Evolutionary conservation across 1,284 basidiomycete genomes (phyloP), one percentile per base, ranked within the genome.

Genomic region (Naganishia albida): DNA sequence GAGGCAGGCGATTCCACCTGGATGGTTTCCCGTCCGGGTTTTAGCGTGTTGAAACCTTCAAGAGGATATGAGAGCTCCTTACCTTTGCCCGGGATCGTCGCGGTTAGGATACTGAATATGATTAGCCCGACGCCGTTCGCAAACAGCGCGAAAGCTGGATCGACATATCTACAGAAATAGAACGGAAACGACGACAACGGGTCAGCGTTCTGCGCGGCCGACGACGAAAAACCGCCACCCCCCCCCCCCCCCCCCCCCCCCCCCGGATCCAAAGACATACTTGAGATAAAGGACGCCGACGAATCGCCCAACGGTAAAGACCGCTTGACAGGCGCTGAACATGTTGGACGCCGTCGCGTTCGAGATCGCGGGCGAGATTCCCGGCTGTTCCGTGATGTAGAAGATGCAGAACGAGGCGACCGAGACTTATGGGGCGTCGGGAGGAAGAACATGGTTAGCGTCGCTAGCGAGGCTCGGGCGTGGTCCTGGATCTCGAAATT

Each of bases 231-330:
- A 34, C 34, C 6, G 34, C 34, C 4, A 34, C 6, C 23, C 2
- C n/a, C n/a, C n/a, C n/a, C n/a, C n/a, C n/a, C n/a, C n/a, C n/a
- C n/a, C n/a, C n/a, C 16, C 38, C n/a, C 7, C 42, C 26, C 26
- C 20, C 30, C n/a, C n/a, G n/a, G n/a, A n/a, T n/a, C n/a, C n/a
- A n/a, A n/a, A n/a, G n/a, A 20, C 48, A 3, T 55, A 73, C 49
- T 65, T 66, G 3, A 76, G 69, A 66, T 74, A 74, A 2, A 51
- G 40, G 18, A 75, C 70, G 13, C 72, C 73, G 26, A 75, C 52
- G 63, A 76, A 73, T 18, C 74, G 70, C n/a, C 73, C 74, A 15
- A 72, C 63, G 28, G 74, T 76, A 68, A 76, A 76, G 18, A 71
- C 70, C 1, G 70, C 74, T 54, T 76, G 74, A 52, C 70, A 71